Percentiles rank a stretch among this genome's conserved stretches.
These are phyloP conservation scores for Candida orba DNA, from an alignment of 805 yeast species.

Conservation along the genomic window DNA sequence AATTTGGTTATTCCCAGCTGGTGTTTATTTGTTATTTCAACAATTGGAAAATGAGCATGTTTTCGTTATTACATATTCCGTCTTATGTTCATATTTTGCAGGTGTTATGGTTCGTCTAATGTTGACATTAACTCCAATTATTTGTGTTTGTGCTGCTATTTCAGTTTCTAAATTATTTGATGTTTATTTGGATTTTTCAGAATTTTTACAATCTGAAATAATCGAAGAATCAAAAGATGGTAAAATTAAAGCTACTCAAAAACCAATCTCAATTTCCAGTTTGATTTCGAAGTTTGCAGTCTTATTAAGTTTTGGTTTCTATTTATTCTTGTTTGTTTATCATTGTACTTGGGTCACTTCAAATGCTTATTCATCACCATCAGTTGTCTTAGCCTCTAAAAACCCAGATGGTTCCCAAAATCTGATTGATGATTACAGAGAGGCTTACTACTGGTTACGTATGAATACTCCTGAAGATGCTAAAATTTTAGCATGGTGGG, in stretches of 20 bases:
- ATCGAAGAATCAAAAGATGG: not conserved
- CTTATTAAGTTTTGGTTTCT: conserved; percentile 58
- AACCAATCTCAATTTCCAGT: conserved; percentile 8
- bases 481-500: conserved; percentile 99
- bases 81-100: conserved; percentile 93
- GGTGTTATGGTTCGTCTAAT: conserved; percentile 99
- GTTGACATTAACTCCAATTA: conserved; percentile 93
- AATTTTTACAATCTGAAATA: conserved; percentile 14
- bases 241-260: conserved; percentile 9
- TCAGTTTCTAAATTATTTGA: conserved; percentile 82
- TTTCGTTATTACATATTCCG: conserved; percentile 84
- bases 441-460: conserved; percentile 97
- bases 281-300: conserved; percentile 56
- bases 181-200: conserved; percentile 62
- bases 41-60: conserved; percentile 89
- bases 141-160: conserved; percentile 89
- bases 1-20: conserved; percentile 98
- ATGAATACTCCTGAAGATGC: conserved; percentile 97
- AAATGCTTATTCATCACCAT: conserved; percentile 93
- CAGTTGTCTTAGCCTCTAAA: conserved; percentile 84
- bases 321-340: conserved; percentile 73
- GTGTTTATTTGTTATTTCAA: conserved; percentile 83
- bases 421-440: conserved; percentile 94
- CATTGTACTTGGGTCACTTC: conserved; percentile 98
- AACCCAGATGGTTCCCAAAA: conserved; percentile 79